These are phyloP conservation scores for Leptoxyphium fumago DNA, from an alignment of 2,329 filamentous ascomycete genomes.

Conservation along the genomic window DNA sequence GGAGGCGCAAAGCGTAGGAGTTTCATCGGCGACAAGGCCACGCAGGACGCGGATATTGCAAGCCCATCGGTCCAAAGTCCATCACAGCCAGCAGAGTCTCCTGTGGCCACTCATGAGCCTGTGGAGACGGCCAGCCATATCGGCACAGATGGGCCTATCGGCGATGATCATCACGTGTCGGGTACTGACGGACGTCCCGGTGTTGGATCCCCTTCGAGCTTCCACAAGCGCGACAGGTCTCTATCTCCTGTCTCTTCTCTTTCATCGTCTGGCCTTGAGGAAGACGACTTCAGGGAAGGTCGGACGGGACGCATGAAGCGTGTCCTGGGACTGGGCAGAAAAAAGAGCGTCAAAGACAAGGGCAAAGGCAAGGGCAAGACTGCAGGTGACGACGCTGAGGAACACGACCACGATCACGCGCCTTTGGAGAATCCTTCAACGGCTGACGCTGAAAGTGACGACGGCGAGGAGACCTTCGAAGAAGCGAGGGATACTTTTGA, in stretches of 20 bases:
- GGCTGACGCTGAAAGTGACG: neutral
- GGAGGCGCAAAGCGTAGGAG: neutral
- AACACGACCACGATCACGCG: neutral
- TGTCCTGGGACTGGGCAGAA: slow-evolving; percentile 10
- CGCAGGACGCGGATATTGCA: too few relatives aligned
- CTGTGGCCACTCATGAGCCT: neutral
- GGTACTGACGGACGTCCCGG: slow-evolving; percentile 4
- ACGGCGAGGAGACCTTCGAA: slow-evolving; percentile 23
- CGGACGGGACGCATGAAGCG: slow-evolving; percentile 21
- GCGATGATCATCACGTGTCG: slow-evolving; percentile 3
- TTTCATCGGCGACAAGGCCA: too few relatives aligned
- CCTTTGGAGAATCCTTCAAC: neutral
- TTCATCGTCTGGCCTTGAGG: slow-evolving; percentile 13
- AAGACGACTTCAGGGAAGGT: slow-evolving; percentile 16
- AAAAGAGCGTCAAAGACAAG: slow-evolving; percentile 1
- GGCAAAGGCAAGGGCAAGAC: slow-evolving; percentile 7
- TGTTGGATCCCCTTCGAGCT: slow-evolving; percentile 10
- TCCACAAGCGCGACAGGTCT: slow-evolving; percentile 7
- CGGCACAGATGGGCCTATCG: slow-evolving; percentile 8
- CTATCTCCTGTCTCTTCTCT: slow-evolving; percentile 12
- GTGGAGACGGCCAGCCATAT: slow-evolving; percentile 3
- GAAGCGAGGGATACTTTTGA: slow-evolving; percentile 38
- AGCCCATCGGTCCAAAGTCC: neutral
- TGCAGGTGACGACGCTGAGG: neutral
- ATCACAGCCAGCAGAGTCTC: neutral